phyloP scores from a whole-genome alignment of 306 rosid genomes.

The Carpinus fangiana region DNA sequence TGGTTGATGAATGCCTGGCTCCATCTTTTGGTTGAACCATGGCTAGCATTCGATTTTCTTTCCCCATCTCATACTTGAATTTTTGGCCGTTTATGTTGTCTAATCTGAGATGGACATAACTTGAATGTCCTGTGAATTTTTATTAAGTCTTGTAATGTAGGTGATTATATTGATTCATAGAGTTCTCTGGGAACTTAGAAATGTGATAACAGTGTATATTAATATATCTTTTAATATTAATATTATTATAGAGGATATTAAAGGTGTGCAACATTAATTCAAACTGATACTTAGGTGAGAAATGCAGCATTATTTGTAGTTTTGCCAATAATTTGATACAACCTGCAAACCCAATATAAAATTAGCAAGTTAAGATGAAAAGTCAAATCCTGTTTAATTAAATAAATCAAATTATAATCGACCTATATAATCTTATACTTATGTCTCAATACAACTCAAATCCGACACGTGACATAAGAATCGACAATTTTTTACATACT shows the following conservation, averaged over 20 bases:
- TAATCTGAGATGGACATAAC: not conserved
- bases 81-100: not conserved
- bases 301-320: not conserved
- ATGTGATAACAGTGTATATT: not conserved
- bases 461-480: no score
- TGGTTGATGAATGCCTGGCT: constrained; percentile 95
- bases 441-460: no score
- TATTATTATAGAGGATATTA: no score
- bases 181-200: not conserved
- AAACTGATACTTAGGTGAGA: not conserved
- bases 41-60: not conserved
- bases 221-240: not conserved
- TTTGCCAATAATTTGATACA: not conserved
- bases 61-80: not conserved
- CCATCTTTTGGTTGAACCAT: constrained; percentile 56
- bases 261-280: not conserved
- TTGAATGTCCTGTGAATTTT: not conserved
- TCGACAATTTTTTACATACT: no score
- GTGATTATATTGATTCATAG: not conserved
- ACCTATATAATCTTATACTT: no score
- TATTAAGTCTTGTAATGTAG: not conserved
- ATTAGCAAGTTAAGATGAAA: no score
- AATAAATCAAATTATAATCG: no score
- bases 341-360: no score
- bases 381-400: no score